Evolutionary conservation across 441 rosid genomes (phyloP).

Genomic region (Rhodomyrtus psidioides): DNA sequence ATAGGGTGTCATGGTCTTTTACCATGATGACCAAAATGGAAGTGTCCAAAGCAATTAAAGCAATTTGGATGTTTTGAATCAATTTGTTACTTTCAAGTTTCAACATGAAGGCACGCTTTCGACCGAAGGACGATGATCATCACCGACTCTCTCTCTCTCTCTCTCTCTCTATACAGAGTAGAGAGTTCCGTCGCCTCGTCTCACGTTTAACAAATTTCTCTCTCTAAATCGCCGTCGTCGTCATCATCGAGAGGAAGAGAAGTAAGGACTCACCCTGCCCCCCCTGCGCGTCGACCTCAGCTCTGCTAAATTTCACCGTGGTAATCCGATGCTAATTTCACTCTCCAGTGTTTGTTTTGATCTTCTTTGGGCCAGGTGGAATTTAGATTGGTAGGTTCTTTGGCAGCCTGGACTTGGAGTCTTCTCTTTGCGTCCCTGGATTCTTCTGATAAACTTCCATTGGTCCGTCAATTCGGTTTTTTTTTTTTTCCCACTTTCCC

Average conservation of each 20-base stretch:
- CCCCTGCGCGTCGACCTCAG: neutral
- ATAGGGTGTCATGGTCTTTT: too few species aligned
- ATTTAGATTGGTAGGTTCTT: neutral
- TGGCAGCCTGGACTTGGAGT: neutral
- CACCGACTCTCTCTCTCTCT: neutral
- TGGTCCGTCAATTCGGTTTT: neutral
- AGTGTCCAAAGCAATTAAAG: fast-evolving
- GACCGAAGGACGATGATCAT: neutral
- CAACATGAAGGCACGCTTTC: neutral
- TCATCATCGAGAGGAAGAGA: neutral
- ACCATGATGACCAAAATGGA: neutral
- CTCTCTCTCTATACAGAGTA: neutral
- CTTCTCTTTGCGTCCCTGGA: neutral
- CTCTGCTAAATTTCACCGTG: neutral
- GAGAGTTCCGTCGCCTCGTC: neutral
- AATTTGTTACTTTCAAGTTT: neutral
- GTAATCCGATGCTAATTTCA: neutral
- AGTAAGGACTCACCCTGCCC: neutral
- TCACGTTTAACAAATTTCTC: neutral
- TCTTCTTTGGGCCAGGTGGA: neutral
- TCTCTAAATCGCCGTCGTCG: neutral
- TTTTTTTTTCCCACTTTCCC: neutral
- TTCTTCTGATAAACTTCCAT: neutral
- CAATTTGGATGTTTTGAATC: neutral
- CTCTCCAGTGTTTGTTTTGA: neutral